Percentiles rank a stretch among this genome's conserved stretches.
Evolutionary conservation across 805 yeast genomes (phyloP).

Genomic region (Candida qinlingensis): DNA sequence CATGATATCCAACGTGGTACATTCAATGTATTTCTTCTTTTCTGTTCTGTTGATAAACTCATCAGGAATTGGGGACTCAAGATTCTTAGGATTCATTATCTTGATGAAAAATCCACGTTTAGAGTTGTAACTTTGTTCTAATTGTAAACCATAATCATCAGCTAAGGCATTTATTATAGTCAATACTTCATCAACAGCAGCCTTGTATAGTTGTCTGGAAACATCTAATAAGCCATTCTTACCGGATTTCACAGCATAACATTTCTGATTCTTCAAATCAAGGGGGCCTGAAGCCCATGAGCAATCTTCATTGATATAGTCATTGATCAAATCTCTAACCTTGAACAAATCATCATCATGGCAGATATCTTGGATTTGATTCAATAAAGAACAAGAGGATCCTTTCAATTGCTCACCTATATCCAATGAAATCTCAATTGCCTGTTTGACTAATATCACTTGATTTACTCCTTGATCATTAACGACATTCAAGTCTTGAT

Average conservation of each 20-base stretch:
- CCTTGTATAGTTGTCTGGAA: constrained; percentile 37
- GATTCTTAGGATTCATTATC: constrained; percentile 19
- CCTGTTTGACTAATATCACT: constrained; percentile 34
- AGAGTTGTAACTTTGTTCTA: constrained; percentile 32
- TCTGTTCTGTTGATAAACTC: constrained; percentile 29
- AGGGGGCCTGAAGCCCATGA: constrained; percentile 34
- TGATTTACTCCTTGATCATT: constrained; percentile 28
- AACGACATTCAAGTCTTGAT: constrained; percentile 20
- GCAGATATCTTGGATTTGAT: constrained; percentile 28
- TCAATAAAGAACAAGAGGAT: constrained; percentile 15
- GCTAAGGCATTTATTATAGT: constrained; percentile 23
- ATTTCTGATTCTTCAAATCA: constrained; percentile 38
- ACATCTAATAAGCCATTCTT: constrained; percentile 41
- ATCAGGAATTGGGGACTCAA: constrained; percentile 24
- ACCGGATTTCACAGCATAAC: constrained; percentile 40
- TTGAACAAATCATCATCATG: constrained; percentile 19
- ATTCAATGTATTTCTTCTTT: constrained; percentile 32
- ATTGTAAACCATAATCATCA: constrained; percentile 18
- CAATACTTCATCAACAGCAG: constrained; percentile 32
- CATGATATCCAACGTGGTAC: constrained; percentile 34
- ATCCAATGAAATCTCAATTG: constrained; percentile 23
- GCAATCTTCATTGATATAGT: constrained; percentile 37
- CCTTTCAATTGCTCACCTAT: constrained; percentile 16
- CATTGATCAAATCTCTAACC: constrained; percentile 25
- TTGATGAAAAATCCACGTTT: constrained; percentile 35